These are phyloP conservation scores for Eucalyptus microcorys DNA, from an alignment of 345 rosid genomes.

Conservation along the genomic window DNA sequence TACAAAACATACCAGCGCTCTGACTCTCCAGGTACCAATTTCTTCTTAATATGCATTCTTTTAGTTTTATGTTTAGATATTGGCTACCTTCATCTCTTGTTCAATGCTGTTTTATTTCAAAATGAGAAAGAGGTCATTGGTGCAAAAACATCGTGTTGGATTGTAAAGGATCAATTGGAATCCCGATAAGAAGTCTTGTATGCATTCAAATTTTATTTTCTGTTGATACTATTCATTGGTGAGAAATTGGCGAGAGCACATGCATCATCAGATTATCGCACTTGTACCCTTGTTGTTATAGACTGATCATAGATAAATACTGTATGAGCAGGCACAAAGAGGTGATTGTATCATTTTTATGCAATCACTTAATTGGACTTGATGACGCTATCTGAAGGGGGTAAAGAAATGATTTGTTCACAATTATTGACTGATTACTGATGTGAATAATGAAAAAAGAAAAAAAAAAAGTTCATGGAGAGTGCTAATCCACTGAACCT, in stretches of 20 bases:
- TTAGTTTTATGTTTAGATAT: background rate
- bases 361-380: background rate
- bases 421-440: background rate
- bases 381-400: background rate
- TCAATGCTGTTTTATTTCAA: background rate
- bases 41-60: background rate
- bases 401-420: background rate
- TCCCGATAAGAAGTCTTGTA: background rate
- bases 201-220: background rate
- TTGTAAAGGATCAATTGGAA: background rate
- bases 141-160: background rate
- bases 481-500: background rate
- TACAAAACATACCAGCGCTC: constrained; percentile 97
- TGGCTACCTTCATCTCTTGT: background rate
- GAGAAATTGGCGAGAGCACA: background rate
- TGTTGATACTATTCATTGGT: background rate
- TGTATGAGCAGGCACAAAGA: background rate
- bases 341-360: background rate
- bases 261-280: background rate
- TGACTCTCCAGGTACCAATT: constrained; percentile 78
- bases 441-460: background rate
- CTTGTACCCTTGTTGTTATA: background rate
- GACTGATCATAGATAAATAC: background rate
- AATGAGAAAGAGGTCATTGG: background rate
- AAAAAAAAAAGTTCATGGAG: background rate